Percentiles rank a stretch among this genome's conserved stretches.
phyloP scores from a whole-genome alignment of 2,329 filamentous ascomycete genomes.

The Pseudocercospora crystallina region DNA sequence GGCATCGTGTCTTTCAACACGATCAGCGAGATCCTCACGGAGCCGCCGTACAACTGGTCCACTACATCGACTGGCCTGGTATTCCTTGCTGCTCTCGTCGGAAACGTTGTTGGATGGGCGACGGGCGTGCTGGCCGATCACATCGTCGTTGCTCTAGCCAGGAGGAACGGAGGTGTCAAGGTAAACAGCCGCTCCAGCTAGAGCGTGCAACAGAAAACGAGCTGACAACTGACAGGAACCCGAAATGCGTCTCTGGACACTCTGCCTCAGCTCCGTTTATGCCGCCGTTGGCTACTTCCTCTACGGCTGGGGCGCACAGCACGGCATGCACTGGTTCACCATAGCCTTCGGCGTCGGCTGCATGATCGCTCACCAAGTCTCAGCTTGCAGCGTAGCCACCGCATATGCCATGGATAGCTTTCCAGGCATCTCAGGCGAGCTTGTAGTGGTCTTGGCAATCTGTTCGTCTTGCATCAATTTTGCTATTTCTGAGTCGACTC shows the following conservation, averaged over 20 bases:
- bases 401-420: background rate
- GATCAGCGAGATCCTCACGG: constrained; percentile 40
- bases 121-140: constrained; percentile 47
- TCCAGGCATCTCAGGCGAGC: background rate
- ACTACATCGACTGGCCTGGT: constrained; percentile 34
- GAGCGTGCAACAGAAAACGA: too few species aligned
- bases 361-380: background rate
- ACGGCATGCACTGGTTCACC: constrained; percentile 19
- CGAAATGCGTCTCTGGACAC: constrained; percentile 36
- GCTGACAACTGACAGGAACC: too few species aligned
- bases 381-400: background rate
- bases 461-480: constrained; percentile 1
- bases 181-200: too few species aligned
- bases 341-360: background rate
- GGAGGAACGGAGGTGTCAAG: constrained; percentile 25
- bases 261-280: constrained; percentile 35
- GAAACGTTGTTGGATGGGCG: constrained; percentile 22
- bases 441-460: background rate
- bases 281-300: constrained; percentile 39
- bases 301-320: constrained; percentile 42
- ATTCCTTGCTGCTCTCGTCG: constrained; percentile 26
- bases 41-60: constrained; percentile 39
- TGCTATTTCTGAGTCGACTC: background rate
- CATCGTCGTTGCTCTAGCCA: constrained; percentile 32
- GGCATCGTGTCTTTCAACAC: constrained; percentile 44